Conservation (phyloP, 1,284 basidiomycete genomes). For the Microstroma glucosiphilum region DNA sequence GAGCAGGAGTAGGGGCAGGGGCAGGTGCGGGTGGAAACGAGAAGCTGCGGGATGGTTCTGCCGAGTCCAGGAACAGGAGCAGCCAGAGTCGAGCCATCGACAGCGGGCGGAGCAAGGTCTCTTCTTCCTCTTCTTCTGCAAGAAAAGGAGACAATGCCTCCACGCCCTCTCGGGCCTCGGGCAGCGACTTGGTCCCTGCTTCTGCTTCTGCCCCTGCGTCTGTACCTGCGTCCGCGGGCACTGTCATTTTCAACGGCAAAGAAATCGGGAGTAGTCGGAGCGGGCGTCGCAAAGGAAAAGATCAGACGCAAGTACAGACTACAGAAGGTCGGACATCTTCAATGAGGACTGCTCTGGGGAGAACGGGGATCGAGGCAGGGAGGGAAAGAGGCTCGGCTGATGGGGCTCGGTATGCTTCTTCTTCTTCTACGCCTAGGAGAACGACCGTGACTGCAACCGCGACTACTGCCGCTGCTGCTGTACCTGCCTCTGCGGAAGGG, state of each 20-base stretch:
- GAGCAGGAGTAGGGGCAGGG: not conserved
- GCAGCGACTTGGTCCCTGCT: not conserved
- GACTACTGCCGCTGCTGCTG: not conserved
- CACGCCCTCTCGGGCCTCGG: not conserved
- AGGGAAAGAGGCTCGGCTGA: not conserved
- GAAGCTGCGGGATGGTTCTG: not conserved
- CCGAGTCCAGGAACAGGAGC: not conserved
- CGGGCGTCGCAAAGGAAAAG: not conserved
- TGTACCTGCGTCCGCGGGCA: not conserved
- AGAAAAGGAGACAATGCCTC: not conserved
- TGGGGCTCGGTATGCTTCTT: not conserved
- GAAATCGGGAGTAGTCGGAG: not conserved
- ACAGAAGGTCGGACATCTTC: not conserved
- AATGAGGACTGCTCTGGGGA: not conserved
- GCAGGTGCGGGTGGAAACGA: not conserved
- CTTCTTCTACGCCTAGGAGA: too few relatives aligned
- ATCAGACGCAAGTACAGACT: not conserved
- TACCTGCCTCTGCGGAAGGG: too few relatives aligned
- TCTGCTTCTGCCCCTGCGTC: not conserved
- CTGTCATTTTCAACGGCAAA: constrained; percentile 2
- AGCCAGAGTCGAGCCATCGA: too few relatives aligned
- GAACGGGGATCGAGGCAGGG: not conserved
- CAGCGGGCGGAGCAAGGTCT: too few relatives aligned
- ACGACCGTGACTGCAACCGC: not conserved
- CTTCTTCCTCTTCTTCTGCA: not conserved